A percentile compares a stretch with the other conserved stretches of the same genome.
phyloP scores from a whole-genome alignment of 2,329 filamentous ascomycete species.

The Coccinonectria pachysandricola region DNA sequence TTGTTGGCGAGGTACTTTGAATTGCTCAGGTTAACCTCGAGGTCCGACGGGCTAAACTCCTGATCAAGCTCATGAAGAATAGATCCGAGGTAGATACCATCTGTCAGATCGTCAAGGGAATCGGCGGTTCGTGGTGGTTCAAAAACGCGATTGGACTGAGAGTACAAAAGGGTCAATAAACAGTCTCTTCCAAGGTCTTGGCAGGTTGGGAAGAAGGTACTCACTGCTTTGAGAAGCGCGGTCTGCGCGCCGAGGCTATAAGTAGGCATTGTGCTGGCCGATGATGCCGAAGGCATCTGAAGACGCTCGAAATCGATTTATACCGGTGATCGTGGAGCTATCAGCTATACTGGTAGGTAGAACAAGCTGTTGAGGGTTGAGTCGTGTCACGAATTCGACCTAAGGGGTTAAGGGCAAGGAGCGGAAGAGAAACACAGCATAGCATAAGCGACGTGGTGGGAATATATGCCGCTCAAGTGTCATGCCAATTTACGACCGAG shows the following conservation, averaged over 20 bases:
- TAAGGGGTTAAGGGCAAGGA: too few relatives aligned
- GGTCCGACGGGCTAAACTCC: slow-evolving; percentile 43
- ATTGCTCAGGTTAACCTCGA: slow-evolving; percentile 35
- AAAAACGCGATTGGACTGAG: slow-evolving; percentile 30
- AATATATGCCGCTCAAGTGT: too few relatives aligned
- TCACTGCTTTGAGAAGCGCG: slow-evolving; percentile 47
- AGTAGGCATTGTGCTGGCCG: slow-evolving; percentile 22
- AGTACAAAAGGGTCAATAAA: too few relatives aligned
- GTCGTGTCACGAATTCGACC: too few relatives aligned
- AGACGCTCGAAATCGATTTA: too few relatives aligned
- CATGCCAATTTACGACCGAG: too few relatives aligned
- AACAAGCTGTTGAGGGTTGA: too few relatives aligned
- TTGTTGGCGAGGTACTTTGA: slow-evolving; percentile 38
- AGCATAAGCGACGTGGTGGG: too few relatives aligned
- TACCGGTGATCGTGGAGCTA: too few relatives aligned
- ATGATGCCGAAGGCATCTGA: slow-evolving; percentile 6
- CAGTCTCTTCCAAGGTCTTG: too few relatives aligned
- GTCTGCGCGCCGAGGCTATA: slow-evolving; percentile 36
- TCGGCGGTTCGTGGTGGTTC: slow-evolving; percentile 34
- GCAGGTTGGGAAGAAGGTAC: slow-evolving; percentile 11
- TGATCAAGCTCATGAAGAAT: slow-evolving; percentile 48
- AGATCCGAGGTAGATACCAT: slow-evolving; percentile 43
- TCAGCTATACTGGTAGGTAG: too few relatives aligned
- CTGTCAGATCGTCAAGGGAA: slow-evolving; percentile 40
- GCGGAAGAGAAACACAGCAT: too few relatives aligned